Evolutionary conservation across 805 yeast genomes (phyloP).

Genomic region (Teunomyces gatunensis): DNA sequence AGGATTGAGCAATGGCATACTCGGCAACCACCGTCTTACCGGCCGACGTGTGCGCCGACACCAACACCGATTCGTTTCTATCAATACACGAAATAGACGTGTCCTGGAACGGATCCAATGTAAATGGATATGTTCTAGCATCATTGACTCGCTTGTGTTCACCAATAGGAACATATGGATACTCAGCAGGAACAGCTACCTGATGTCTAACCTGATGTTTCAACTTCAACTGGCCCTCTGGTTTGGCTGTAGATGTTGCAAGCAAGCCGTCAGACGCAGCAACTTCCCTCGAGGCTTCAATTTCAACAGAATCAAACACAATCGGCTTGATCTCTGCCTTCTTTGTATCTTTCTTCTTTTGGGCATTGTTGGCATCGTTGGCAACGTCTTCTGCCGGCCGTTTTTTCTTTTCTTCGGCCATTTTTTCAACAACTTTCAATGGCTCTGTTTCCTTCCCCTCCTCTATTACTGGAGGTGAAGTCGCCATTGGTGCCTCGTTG

Average conservation of each 20-base stretch:
- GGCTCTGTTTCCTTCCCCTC: conserved; percentile 15
- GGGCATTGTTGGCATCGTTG: neutral
- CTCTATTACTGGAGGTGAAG: conserved; percentile 24
- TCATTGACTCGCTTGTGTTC: conserved; percentile 75
- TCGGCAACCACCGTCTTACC: conserved; percentile 98
- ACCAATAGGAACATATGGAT: conserved; percentile 82
- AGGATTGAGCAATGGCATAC: conserved; percentile 94
- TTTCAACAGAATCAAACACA: conserved; percentile 83
- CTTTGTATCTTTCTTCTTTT: conserved; percentile 15
- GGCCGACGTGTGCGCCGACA: conserved; percentile 96
- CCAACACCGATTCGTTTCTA: conserved; percentile 89
- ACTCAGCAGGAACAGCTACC: conserved; percentile 93
- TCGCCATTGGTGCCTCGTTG: conserved; percentile 49
- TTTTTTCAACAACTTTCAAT: conserved; percentile 25
- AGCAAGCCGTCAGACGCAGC: conserved; percentile 74
- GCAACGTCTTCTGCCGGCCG: conserved; percentile 6
- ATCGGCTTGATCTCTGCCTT: conserved; percentile 56
- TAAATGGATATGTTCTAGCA: conserved; percentile 90
- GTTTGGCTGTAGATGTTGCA: conserved; percentile 23
- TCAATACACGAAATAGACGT: conserved; percentile 96
- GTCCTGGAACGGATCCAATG: conserved; percentile 95
- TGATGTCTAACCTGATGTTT: conserved; percentile 96
- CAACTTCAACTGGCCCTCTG: conserved; percentile 54
- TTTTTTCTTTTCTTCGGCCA: conserved; percentile 16
- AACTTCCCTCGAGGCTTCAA: conserved; percentile 86